These are phyloP conservation scores for Podospora bellae-mahoneyi DNA, from an alignment of 495 filamentous ascomycete species.

Conservation along the genomic window DNA sequence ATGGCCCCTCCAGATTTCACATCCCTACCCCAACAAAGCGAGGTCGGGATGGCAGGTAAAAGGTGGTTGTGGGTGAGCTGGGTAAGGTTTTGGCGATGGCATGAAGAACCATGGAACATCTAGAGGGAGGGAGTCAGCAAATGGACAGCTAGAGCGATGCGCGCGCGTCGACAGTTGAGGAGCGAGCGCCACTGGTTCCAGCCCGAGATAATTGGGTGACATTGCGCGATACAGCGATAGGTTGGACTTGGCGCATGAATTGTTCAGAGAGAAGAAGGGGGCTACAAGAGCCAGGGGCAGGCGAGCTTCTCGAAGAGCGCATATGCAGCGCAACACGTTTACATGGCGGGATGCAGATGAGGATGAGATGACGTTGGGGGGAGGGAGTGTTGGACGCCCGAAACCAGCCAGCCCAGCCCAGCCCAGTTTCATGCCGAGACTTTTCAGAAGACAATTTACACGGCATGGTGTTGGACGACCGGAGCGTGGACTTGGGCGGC, in stretches of 20 bases:
- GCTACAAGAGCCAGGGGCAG: neutral
- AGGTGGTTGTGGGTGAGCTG: neutral
- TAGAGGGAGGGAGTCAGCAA: conserved; percentile 11
- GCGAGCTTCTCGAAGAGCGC: neutral
- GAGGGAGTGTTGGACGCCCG: neutral
- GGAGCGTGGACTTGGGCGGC: no score
- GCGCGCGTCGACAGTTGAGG: conserved; percentile 8
- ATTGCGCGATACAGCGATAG: neutral
- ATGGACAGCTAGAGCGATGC: conserved; percentile 20
- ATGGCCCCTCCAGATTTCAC: neutral
- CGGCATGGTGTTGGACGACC: neutral
- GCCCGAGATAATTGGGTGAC: conserved; percentile 5
- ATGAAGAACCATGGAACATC: neutral
- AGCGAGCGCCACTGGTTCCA: conserved; percentile 10
- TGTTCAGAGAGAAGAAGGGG: neutral
- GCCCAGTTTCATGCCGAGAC: conserved; percentile 4
- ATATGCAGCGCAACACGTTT: neutral
- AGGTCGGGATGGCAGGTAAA: neutral
- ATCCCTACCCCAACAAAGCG: neutral
- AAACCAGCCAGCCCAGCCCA: neutral
- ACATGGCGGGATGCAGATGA: neutral
- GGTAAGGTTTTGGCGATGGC: neutral
- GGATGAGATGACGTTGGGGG: neutral
- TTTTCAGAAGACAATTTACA: neutral
- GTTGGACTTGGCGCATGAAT: conserved; percentile 1